These are phyloP conservation scores for Chernovozyma sophiae-reginae DNA, from an alignment of 1,139 yeast species.

Conservation along the genomic window DNA sequence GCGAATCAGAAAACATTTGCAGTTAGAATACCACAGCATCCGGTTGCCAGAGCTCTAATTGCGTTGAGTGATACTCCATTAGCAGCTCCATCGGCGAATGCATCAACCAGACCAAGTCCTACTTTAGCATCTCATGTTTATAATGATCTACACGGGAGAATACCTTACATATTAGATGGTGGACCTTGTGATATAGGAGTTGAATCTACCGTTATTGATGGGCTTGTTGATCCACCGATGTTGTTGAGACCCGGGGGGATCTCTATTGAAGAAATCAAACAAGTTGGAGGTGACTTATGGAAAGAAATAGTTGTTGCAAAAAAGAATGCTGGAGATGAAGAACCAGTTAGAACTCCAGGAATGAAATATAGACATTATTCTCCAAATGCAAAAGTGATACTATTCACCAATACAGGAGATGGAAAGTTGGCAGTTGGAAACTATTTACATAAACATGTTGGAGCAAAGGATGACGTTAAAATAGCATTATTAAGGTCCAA, in stretches of 20 bases:
- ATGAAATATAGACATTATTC: conserved; percentile 97
- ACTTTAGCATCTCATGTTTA: conserved; percentile 83
- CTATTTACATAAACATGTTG: conserved; percentile 19
- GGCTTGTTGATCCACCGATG: conserved; percentile 80
- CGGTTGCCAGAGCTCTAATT: conserved; percentile 86
- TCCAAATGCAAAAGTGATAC: conserved; percentile 77
- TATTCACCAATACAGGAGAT: conserved; percentile 54
- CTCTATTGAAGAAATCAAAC: conserved; percentile 66
- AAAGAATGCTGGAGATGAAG: conserved; percentile 59
- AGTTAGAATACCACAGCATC: conserved; percentile 81
- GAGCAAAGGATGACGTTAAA: conserved; percentile 11
- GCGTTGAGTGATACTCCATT: conserved; percentile 83
- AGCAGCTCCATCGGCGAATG: conserved; percentile 98
- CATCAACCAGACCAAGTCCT: conserved; percentile 93
- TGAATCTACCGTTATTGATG: conserved; percentile 92
- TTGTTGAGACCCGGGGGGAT: conserved; percentile 92
- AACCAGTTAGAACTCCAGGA: conserved; percentile 89
- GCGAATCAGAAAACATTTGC: conserved; percentile 89
- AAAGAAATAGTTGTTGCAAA: conserved; percentile 57
- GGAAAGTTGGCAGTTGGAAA: conserved; percentile 30
- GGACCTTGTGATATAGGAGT: conserved; percentile 89
- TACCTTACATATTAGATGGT: conserved; percentile 88
- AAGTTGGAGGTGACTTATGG: conserved; percentile 67
- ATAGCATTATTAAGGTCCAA: conserved; percentile 49
- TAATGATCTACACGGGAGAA: conserved; percentile 70